These are phyloP conservation scores for Colletotrichum sidae DNA, from an alignment of 2,329 filamentous ascomycete species.

Conservation along the genomic window DNA sequence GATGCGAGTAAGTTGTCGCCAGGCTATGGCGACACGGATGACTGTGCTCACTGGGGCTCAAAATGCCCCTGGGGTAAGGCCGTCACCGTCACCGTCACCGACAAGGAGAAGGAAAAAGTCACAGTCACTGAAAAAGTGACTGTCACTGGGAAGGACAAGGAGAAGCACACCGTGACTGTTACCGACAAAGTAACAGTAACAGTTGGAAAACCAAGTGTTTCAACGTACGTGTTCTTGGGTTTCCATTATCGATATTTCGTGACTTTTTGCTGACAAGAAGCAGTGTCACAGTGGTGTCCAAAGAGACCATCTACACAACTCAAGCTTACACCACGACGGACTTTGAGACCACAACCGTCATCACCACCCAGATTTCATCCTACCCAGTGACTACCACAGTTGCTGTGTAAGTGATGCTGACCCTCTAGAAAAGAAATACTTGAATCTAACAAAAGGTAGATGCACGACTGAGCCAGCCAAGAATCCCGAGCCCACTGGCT, in stretches of 20 bases:
- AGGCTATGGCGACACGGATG: conserved; percentile 24
- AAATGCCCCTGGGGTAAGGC: conserved; percentile 30
- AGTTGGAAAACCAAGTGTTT: conserved; percentile 13
- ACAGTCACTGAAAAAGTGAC: conserved; percentile 39
- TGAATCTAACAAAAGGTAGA: conserved; percentile 8
- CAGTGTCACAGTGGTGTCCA: conserved; percentile 25
- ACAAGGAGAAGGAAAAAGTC: conserved; percentile 4
- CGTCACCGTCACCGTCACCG: conserved; percentile 26
- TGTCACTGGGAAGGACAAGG: neutral
- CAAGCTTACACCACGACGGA: conserved; percentile 30
- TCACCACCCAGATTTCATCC: conserved; percentile 23
- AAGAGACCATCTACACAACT: conserved; percentile 30
- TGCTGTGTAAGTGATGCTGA: conserved; percentile 23
- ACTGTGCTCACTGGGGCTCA: conserved; percentile 31
- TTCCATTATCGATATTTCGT: neutral
- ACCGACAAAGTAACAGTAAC: conserved; percentile 10
- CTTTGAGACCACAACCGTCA: conserved; percentile 23
- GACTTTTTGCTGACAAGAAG: neutral
- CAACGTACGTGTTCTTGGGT: conserved; percentile 9
- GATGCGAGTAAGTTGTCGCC: conserved; percentile 6
- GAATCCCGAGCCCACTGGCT: conserved; percentile 17
- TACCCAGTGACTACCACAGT: conserved; percentile 38
- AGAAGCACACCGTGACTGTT: neutral
- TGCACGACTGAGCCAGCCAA: conserved; percentile 7
- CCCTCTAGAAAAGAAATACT: neutral